phyloP scores from a whole-genome alignment of 305 asterid genomes.

The Fraxinus sp. region DNA sequence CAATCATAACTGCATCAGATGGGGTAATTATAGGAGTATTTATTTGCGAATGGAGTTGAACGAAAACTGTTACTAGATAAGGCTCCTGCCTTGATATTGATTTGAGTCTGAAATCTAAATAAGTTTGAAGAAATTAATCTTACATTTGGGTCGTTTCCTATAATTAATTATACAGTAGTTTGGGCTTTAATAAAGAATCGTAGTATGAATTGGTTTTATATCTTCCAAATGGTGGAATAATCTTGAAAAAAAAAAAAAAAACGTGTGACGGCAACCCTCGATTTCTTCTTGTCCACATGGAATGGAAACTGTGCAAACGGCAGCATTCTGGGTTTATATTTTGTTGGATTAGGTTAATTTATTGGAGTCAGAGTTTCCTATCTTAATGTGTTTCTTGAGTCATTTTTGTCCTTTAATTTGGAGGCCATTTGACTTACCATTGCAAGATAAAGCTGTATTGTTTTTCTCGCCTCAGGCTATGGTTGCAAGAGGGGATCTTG shows the following conservation, averaged over 20 bases:
- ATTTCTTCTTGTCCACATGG: background rate
- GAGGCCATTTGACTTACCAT: constrained; percentile 12
- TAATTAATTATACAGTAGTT: background rate
- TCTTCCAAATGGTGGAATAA: background rate
- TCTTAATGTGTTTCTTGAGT: constrained; percentile 2
- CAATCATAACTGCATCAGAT: constrained; percentile 91
- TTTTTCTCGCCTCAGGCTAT: constrained; percentile 16
- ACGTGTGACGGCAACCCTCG: background rate
- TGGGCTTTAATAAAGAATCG: background rate
- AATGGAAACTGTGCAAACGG: background rate
- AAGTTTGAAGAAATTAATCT: background rate
- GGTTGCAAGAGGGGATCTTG: constrained; percentile 99
- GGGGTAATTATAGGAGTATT: constrained; percentile 57
- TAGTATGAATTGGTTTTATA: background rate
- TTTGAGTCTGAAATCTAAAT: background rate
- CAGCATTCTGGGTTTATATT: background rate
- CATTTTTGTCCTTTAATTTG: background rate
- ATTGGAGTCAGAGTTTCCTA: background rate
- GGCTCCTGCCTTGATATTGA: background rate
- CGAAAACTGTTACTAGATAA: background rate
- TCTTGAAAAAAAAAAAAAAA: background rate
- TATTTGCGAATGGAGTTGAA: constrained; percentile 2
- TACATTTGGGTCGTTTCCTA: background rate
- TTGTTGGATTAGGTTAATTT: background rate
- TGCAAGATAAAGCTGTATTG: constrained; percentile 11